Evolutionary conservation across 139 green algal genomes (phyloP).

Genomic region (Chlamydomonas schloesseri): DNA sequence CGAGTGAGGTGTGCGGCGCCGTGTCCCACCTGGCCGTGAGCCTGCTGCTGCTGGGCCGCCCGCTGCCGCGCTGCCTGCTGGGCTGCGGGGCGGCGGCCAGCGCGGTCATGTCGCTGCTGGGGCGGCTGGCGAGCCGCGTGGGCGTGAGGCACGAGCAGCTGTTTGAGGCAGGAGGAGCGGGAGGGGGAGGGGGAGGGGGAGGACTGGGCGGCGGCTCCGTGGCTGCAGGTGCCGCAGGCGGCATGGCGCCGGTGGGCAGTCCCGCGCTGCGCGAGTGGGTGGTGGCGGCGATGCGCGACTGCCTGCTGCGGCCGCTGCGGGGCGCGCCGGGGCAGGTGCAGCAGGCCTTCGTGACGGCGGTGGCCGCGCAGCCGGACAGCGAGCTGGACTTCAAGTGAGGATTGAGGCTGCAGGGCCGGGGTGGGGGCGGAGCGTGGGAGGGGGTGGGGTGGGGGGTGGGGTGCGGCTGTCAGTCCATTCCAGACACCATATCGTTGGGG

Average conservation of each 20-base stretch:
- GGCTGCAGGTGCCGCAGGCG: background rate
- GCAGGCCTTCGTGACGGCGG: constrained; percentile 42
- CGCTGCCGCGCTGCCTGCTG: constrained; percentile 37
- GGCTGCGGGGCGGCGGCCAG: constrained; percentile 21
- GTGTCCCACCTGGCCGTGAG: background rate
- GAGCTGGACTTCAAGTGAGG: constrained; percentile 40
- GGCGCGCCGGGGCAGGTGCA: background rate
- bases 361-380: constrained; percentile 31
- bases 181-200: too few relatives aligned
- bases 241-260: background rate
- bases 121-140: background rate
- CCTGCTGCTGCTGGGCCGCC: constrained; percentile 12
- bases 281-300: constrained; percentile 28
- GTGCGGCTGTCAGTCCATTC: background rate
- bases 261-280: constrained; percentile 10
- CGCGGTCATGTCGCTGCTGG: constrained; percentile 34
- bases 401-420: too few relatives aligned
- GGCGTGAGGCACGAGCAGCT: constrained; percentile 27
- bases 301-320: constrained; percentile 28
- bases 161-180: too few relatives aligned
- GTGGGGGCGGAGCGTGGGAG: background rate
- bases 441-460: background rate
- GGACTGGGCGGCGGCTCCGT: background rate
- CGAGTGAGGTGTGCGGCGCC: background rate
- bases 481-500: too few relatives aligned